These are phyloP conservation scores for Tripterygium wilfordii DNA, from an alignment of 177 flowering plant species.

Conservation along the genomic window DNA sequence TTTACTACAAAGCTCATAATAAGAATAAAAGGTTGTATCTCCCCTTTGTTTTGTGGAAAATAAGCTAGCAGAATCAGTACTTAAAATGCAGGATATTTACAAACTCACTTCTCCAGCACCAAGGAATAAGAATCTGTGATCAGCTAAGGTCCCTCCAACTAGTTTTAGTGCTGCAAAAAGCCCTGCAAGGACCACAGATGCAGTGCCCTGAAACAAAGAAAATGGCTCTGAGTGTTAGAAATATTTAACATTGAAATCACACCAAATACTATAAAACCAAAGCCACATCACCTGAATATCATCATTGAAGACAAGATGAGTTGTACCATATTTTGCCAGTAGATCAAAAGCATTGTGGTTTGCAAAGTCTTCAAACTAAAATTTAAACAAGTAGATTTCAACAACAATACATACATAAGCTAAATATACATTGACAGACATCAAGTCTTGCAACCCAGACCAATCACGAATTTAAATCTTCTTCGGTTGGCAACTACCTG, in stretches of 20 bases:
- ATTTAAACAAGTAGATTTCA: not conserved
- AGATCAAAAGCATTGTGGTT: conserved; percentile 65
- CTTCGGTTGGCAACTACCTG: conserved; percentile 24
- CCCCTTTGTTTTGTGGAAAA: too few species aligned
- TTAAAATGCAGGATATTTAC: not conserved
- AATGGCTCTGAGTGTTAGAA: not conserved
- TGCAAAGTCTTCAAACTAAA: conserved; percentile 64
- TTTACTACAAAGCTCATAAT: too few species aligned
- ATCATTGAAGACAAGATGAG: conserved; percentile 61
- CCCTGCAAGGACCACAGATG: conserved; percentile 61
- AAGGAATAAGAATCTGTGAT: conserved; percentile 47
- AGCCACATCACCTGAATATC: conserved; percentile 52
- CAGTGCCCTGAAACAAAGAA: conserved; percentile 39
- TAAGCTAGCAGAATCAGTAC: not conserved
- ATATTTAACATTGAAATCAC: not conserved
- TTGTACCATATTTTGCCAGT: conserved; percentile 45
- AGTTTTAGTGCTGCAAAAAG: conserved; percentile 38
- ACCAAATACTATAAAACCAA: not conserved
- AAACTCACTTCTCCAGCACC: conserved; percentile 61
- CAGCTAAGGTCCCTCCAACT: conserved; percentile 45
- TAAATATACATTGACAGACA: not conserved
- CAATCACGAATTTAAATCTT: not conserved
- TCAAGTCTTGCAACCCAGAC: not conserved
- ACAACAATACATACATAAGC: not conserved
- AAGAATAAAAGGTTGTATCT: too few species aligned